Evolutionary conservation across 1,139 yeast genomes (phyloP).

Genomic region (Yamadazyma sp.): DNA sequence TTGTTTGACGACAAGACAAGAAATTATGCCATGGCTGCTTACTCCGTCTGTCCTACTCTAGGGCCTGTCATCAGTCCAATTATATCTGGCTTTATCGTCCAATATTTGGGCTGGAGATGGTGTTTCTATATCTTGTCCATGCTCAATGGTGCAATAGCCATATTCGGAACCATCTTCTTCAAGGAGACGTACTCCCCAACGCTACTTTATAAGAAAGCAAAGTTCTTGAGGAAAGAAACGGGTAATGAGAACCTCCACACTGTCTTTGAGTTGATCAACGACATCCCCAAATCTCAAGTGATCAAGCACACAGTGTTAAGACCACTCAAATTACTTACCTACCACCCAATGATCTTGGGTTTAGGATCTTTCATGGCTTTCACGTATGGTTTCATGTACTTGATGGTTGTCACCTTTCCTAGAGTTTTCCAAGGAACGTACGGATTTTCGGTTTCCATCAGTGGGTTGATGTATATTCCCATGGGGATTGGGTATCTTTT

Average conservation of each 20-base stretch:
- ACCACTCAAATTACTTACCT: constrained; percentile 50
- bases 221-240: constrained; percentile 44
- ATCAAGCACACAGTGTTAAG: constrained; percentile 44
- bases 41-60: constrained; percentile 54
- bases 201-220: constrained; percentile 48
- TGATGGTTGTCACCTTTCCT: constrained; percentile 61
- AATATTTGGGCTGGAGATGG: constrained; percentile 53
- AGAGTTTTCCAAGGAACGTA: constrained; percentile 46
- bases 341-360: constrained; percentile 65
- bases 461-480: constrained; percentile 59
- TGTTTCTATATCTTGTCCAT: constrained; percentile 59
- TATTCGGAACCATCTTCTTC: constrained; percentile 42
- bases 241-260: constrained; percentile 60
- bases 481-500: constrained; percentile 51
- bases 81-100: constrained; percentile 29
- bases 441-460: constrained; percentile 48
- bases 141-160: constrained; percentile 50
- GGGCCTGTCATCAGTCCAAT: constrained; percentile 41
- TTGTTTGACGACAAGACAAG: constrained; percentile 52
- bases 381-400: constrained; percentile 61
- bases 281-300: constrained; percentile 25
- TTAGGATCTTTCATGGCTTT: constrained; percentile 64
- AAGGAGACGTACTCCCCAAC: constrained; percentile 63
- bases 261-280: constrained; percentile 45
- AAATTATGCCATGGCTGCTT: constrained; percentile 59